phyloP scores from a whole-genome alignment of 192 early-diverging fungal genomes.

The Coemansia sp. region DNA sequence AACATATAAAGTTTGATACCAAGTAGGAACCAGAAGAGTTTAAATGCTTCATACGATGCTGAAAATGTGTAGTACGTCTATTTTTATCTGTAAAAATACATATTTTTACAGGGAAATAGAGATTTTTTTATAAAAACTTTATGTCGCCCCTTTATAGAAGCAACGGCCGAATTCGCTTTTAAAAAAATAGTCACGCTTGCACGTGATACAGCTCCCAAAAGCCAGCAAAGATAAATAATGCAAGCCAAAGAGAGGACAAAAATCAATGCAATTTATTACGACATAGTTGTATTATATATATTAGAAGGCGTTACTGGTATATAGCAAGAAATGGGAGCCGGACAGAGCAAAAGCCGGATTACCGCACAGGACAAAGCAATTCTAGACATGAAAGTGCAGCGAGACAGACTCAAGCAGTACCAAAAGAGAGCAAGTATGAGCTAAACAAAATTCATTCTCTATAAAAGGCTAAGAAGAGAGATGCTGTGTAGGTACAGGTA shows the following conservation, averaged over 20 bases:
- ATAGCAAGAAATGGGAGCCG: constrained; percentile 48
- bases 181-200: not conserved
- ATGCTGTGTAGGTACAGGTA: constrained; percentile 60
- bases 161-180: no score
- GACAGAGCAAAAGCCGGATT: constrained; percentile 60
- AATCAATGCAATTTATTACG: no score
- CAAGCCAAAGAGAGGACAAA: not conserved
- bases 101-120: no score
- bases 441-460: no score
- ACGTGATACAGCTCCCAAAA: constrained; percentile 5
- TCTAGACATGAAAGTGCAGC: constrained; percentile 91
- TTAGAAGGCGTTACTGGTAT: not conserved
- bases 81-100: no score
- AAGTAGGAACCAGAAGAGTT: no score
- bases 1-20: no score
- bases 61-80: no score
- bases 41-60: no score
- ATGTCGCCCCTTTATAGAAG: no score
- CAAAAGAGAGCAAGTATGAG: constrained; percentile 65
- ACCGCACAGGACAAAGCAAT: constrained; percentile 91
- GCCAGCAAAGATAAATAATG: not conserved
- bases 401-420: constrained; percentile 91
- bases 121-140: no score
- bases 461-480: not conserved
- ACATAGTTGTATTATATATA: no score